A percentile compares a stretch with the other conserved stretches of the same genome.
phyloP scores from a whole-genome alignment of 108 stramenopile genomes.

The Cyclostephanos tholiformis region DNA sequence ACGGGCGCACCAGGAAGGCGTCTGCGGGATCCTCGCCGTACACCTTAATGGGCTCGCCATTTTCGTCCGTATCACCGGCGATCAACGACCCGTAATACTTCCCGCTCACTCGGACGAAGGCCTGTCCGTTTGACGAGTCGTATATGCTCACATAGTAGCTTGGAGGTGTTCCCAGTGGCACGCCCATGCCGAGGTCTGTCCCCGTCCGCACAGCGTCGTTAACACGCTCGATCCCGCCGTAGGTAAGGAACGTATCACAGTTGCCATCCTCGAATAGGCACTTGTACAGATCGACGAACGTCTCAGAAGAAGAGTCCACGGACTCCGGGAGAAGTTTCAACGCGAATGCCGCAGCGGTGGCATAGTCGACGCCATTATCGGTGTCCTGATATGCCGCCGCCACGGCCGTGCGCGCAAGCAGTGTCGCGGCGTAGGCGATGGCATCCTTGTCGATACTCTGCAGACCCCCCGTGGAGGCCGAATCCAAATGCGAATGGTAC shows the following conservation, averaged over 20 bases:
- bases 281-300: slow-evolving; percentile 54
- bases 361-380: slow-evolving; percentile 67
- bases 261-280: slow-evolving; percentile 75
- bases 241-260: slow-evolving; percentile 63
- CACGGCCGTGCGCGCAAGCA: slow-evolving; percentile 79
- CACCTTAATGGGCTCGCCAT: slow-evolving; percentile 21
- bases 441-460: slow-evolving; percentile 64
- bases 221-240: slow-evolving; percentile 59
- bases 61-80: slow-evolving; percentile 56
- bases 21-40: slow-evolving; percentile 69
- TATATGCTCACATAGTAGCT: slow-evolving; percentile 83
- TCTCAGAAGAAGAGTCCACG: slow-evolving; percentile 57
- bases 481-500: slow-evolving; percentile 81
- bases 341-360: slow-evolving; percentile 65
- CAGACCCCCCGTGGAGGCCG: slow-evolving; percentile 28
- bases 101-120: slow-evolving; percentile 69
- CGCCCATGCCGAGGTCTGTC: slow-evolving; percentile 52
- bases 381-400: slow-evolving; percentile 76
- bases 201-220: slow-evolving; percentile 65
- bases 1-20: slow-evolving; percentile 63
- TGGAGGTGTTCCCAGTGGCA: slow-evolving; percentile 64
- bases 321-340: slow-evolving; percentile 55
- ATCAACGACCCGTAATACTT: slow-evolving; percentile 59
- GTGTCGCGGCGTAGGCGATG: slow-evolving; percentile 81
- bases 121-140: slow-evolving; percentile 69